Percentiles rank a stretch among this genome's conserved stretches.
phyloP scores from a whole-genome alignment of 139 green algal genomes.

The Pseudopediastrum boryanum region DNA sequence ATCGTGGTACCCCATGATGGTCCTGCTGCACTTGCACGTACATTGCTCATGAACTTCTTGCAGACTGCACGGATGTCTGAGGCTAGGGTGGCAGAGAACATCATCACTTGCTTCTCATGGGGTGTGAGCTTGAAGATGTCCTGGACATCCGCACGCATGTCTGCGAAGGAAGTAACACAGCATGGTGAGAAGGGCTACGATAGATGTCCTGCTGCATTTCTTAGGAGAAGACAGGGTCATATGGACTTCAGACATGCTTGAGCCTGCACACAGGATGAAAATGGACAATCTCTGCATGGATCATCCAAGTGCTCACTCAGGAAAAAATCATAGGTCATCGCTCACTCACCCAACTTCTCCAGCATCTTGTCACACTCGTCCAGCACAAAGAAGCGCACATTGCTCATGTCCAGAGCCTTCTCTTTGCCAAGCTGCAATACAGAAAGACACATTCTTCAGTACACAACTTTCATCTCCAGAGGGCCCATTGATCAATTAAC shows the following conservation, averaged over 20 bases:
- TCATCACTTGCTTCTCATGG: conserved; percentile 99
- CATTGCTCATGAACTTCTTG: conserved; percentile 98
- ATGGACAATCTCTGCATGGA: no score
- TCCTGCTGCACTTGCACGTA: conserved; percentile 50
- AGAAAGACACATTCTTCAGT: not conserved
- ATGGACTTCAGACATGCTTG: no score
- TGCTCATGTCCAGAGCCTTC: conserved; percentile 80
- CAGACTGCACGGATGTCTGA: conserved; percentile 91
- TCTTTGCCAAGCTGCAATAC: conserved; percentile 79
- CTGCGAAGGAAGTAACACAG: conserved; percentile 62
- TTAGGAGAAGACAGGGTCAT: no score
- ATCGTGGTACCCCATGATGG: no score
- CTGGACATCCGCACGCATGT: conserved; percentile 98
- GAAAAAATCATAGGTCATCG: no score
- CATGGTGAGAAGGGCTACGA: not conserved
- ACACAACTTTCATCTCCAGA: no score
- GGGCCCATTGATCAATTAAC: no score
- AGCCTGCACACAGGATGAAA: no score
- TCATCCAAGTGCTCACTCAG: no score
- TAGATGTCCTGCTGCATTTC: conserved; percentile 4
- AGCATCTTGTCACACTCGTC: conserved; percentile 99
- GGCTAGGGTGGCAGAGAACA: conserved; percentile 97
- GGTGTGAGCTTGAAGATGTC: conserved; percentile 99
- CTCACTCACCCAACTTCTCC: conserved; percentile 79
- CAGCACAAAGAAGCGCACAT: conserved; percentile 95